These are phyloP conservation scores for Aphanomyces euteiches DNA, from an alignment of 352 stramenopile genomes.

Conservation along the genomic window DNA sequence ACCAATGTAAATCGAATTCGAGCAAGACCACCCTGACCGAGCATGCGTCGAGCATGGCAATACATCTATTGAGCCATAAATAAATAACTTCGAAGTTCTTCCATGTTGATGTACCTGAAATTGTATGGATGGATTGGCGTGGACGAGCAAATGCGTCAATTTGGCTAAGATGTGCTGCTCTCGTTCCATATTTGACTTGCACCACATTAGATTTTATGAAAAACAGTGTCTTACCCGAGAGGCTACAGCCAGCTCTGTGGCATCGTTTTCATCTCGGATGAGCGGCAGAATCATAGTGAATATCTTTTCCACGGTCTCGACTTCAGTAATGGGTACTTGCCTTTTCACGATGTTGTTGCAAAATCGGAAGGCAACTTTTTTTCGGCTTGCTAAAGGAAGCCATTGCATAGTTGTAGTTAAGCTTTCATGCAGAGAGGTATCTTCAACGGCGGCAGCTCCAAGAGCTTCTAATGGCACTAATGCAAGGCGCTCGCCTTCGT, in stretches of 20 bases:
- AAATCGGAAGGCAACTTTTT: conserved; percentile 49
- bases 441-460: conserved; percentile 39
- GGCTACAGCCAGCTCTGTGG: conserved; percentile 31
- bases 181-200: conserved; percentile 59
- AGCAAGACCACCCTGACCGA: conserved; percentile 80
- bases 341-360: conserved; percentile 47
- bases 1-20: conserved; percentile 91
- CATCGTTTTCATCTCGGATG: conserved; percentile 72
- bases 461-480: conserved; percentile 25
- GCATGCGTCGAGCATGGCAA: conserved; percentile 57
- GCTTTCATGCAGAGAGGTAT: conserved; percentile 14
- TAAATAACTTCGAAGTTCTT: conserved; percentile 32
- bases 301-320: conserved; percentile 52
- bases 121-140: conserved; percentile 63
- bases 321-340: conserved; percentile 37
- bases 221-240: conserved; percentile 16
- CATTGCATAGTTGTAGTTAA: conserved; percentile 17
- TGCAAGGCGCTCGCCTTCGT: conserved; percentile 11
- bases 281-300: conserved; percentile 87
- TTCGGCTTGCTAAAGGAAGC: conserved; percentile 39
- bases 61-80: conserved; percentile 52
- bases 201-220: neutral
- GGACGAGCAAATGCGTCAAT: conserved; percentile 89
- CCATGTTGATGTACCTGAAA: conserved; percentile 61
- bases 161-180: conserved; percentile 92